Evolutionary conservation across 441 rosid genomes (phyloP), one percentile per base, ranked within the genome.

Genomic region (Syzygium syzygioides): DNA sequence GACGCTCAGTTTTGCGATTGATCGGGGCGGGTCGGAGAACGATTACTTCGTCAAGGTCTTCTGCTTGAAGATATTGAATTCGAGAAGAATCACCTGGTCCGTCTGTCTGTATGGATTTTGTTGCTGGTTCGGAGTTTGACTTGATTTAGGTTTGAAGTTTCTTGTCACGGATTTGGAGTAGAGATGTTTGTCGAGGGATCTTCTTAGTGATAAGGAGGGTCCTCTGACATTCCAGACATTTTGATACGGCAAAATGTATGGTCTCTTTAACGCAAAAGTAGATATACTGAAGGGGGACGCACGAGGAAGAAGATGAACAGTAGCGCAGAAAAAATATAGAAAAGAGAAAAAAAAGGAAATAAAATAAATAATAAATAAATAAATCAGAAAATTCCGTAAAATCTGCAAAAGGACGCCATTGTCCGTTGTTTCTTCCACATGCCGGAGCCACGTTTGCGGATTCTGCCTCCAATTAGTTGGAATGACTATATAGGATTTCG

Each of bases 391-490:
- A 57, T 57, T 57, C 62, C 25, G 2, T 57, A 25, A 57, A 57
- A 25, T 57, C 62, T 9, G 26, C 3, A 53, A 25, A 57, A 57
- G 3, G 14, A 25, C 5, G 62, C 25, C n/a, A 57, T 4, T 57
- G 4, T 25, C 6, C 11, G n/a, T 13, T 57, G 10, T 28, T 57
- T 57, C n/a, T 57, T 25, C 6, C n/a, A 57, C 6, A 1, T 11
- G 48, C 48, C 10, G 48, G 48, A 45, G 0, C 32, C 3, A 0
- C 7, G 2, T 60, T 3, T 12, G 66, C 1, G 13, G 28, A 26
- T 60, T 60, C 1, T 60, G n/a, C 3, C 0, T 28, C 8, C n/a
- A 60, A 60, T 60, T 28, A 8, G 28, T 60, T 13, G 13, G 5
- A 60, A 60, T 4, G 7, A 60, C 12, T 4, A 26, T 15, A 60